Evolutionary conservation across 768 basidiomycete genomes (phyloP).

Genomic region (Antrodiella citrinella): DNA sequence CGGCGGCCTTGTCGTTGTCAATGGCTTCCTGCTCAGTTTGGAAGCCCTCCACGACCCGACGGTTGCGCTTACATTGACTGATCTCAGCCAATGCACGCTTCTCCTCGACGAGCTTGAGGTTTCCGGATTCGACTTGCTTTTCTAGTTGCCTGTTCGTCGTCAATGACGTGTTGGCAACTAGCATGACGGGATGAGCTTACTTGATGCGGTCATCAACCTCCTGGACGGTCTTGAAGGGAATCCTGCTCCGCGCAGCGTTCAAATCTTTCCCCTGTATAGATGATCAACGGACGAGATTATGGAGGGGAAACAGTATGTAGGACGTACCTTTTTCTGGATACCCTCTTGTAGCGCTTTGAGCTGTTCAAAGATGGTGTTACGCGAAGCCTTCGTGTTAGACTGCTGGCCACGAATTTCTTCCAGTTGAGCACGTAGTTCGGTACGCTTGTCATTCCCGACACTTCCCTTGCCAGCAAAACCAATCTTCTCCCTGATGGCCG

Average conservation of each 20-base stretch:
- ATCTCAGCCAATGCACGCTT: slow-evolving; percentile 94
- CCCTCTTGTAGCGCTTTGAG: slow-evolving; percentile 71
- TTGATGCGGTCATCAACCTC: slow-evolving; percentile 85
- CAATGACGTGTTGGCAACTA: slow-evolving; percentile 4
- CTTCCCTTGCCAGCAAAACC: slow-evolving; percentile 49
- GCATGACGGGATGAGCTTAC: slow-evolving; percentile 37
- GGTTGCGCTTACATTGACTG: slow-evolving; percentile 56
- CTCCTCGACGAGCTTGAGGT: slow-evolving; percentile 88
- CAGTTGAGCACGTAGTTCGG: slow-evolving; percentile 69
- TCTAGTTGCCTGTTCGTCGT: slow-evolving; percentile 58
- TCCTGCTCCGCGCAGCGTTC: slow-evolving; percentile 72
- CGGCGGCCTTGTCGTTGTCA: slow-evolving; percentile 60
- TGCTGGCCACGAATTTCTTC: slow-evolving; percentile 75
- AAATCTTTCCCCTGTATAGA: slow-evolving; percentile 73
- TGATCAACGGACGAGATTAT: slow-evolving; percentile 6
- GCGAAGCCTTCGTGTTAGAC: slow-evolving; percentile 61
- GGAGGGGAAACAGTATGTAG: no score
- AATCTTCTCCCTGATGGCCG: slow-evolving; percentile 70
- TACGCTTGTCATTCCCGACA: slow-evolving; percentile 63
- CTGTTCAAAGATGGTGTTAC: slow-evolving; percentile 69
- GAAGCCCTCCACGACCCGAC: slow-evolving; percentile 75
- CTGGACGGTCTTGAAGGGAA: slow-evolving; percentile 67
- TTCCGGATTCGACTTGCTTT: slow-evolving; percentile 87
- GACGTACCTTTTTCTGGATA: slow-evolving; percentile 70
- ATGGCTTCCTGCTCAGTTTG: slow-evolving; percentile 73